These are phyloP conservation scores for Eucalyptus caleyi DNA, from an alignment of 345 rosid species.

Conservation along the genomic window DNA sequence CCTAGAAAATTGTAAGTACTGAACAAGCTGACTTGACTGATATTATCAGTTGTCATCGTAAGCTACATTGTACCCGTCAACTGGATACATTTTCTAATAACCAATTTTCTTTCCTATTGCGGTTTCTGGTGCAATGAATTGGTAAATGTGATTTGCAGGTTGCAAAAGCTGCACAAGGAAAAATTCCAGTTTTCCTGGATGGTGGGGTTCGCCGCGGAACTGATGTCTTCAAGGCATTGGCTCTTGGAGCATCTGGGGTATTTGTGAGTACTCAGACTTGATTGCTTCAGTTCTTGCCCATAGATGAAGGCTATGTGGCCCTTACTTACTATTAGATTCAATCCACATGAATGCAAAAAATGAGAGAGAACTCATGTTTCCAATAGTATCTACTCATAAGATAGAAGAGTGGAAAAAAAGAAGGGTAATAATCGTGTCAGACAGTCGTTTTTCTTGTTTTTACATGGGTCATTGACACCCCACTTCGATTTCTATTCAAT, in stretches of 20 bases:
- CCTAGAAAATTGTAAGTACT: background rate
- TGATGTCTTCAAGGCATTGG: constrained; percentile 93
- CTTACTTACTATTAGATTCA: background rate
- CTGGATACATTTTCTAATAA: background rate
- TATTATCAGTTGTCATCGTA: background rate
- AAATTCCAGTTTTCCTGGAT: constrained; percentile 79
- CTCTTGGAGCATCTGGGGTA: constrained; percentile 88
- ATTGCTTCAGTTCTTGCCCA: background rate
- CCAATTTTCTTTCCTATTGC: background rate
- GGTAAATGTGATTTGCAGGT: constrained; percentile 21
- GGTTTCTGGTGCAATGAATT: background rate
- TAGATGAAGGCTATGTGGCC: background rate
- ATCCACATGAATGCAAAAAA: background rate
- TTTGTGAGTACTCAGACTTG: constrained; percentile 43
- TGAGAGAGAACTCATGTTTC: background rate
- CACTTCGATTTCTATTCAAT: background rate
- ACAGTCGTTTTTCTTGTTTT: background rate
- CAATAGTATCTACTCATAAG: background rate
- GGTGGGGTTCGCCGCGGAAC: constrained; percentile 97
- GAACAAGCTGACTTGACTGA: background rate
- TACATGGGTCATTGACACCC: background rate
- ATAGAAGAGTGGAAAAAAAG: background rate
- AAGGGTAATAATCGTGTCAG: background rate
- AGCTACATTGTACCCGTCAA: background rate
- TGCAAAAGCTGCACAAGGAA: constrained; percentile 81